Conservation (phyloP, 2,329 filamentous ascomycete species). For the Aspergillus japonicus region DNA sequence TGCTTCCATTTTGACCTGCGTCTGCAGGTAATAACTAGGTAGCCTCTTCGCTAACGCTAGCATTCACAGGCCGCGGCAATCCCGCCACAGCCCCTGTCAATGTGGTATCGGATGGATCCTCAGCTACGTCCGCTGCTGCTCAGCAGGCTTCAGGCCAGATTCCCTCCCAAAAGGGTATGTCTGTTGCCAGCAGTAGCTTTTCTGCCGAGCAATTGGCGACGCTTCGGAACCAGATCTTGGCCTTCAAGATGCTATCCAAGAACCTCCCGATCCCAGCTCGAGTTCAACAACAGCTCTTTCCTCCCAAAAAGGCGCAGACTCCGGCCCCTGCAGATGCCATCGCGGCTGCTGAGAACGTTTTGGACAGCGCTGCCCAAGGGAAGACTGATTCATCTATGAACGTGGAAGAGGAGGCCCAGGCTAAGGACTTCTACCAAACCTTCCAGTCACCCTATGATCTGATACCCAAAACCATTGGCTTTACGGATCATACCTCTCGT, state of each 20-base stretch:
- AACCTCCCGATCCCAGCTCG: constrained; percentile 76
- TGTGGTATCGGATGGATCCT: constrained; percentile 21
- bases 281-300: constrained; percentile 80
- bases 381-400: constrained; percentile 33
- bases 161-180: constrained; percentile 29
- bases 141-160: constrained; percentile 22
- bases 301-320: constrained; percentile 48
- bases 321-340: constrained; percentile 40
- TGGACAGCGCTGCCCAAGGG: constrained; percentile 41
- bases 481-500: constrained; percentile 73
- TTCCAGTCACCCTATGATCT: constrained; percentile 70
- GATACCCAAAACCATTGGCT: constrained; percentile 64
- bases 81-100: constrained; percentile 35
- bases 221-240: constrained; percentile 81
- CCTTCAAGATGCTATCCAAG: constrained; percentile 86
- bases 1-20: constrained; percentile 5
- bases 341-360: constrained; percentile 31
- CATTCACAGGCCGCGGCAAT: constrained; percentile 34
- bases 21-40: background rate
- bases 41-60: background rate
- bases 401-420: constrained; percentile 25
- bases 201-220: constrained; percentile 74
- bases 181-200: constrained; percentile 58
- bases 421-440: constrained; percentile 61
- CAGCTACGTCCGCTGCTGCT: constrained; percentile 20